These are phyloP conservation scores for Phragmites australis DNA, from an alignment of 176 grass and related monocot species.

Conservation along the genomic window DNA sequence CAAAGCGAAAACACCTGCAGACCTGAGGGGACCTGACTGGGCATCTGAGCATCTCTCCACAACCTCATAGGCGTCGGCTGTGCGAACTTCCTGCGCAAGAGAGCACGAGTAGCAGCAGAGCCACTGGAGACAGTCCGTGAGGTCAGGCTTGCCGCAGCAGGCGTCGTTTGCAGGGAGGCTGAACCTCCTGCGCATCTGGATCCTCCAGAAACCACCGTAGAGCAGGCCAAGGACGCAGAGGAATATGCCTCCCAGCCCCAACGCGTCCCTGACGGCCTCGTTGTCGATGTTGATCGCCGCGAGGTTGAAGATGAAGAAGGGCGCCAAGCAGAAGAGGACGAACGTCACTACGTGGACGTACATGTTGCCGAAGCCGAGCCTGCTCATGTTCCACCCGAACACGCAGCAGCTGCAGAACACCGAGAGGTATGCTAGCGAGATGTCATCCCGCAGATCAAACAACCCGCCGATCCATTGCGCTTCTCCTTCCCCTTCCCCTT, in stretches of 20 bases:
- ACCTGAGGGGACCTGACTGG: conserved; percentile 41
- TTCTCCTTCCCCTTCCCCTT: neutral
- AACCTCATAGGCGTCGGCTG: conserved; percentile 64
- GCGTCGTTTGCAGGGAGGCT: conserved; percentile 47
- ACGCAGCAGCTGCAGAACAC: conserved; percentile 86
- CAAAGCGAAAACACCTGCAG: conserved; percentile 27
- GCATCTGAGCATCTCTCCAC: conserved; percentile 47
- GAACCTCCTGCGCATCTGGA: conserved; percentile 78
- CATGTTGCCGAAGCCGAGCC: conserved; percentile 76
- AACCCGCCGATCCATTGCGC: conserved; percentile 54
- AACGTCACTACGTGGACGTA: conserved; percentile 73
- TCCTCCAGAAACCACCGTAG: conserved; percentile 90
- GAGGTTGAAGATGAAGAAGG: conserved; percentile 82
- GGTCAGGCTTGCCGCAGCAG: conserved; percentile 56
- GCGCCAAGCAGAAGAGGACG: conserved; percentile 76
- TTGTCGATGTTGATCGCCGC: conserved; percentile 75
- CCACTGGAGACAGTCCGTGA: conserved; percentile 62
- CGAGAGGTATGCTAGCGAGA: conserved; percentile 67
- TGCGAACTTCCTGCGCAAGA: conserved; percentile 74
- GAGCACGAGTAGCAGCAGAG: conserved; percentile 69
- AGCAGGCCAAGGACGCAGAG: conserved; percentile 64
- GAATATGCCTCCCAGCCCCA: conserved; percentile 58
- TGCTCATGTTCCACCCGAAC: conserved; percentile 75
- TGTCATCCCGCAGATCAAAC: conserved; percentile 70
- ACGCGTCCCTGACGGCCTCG: conserved; percentile 41